Percentiles rank a stretch among this genome's conserved stretches.
These are phyloP conservation scores for Cucurbita moschata DNA, from an alignment of 306 rosid species.

Conservation along the genomic window DNA sequence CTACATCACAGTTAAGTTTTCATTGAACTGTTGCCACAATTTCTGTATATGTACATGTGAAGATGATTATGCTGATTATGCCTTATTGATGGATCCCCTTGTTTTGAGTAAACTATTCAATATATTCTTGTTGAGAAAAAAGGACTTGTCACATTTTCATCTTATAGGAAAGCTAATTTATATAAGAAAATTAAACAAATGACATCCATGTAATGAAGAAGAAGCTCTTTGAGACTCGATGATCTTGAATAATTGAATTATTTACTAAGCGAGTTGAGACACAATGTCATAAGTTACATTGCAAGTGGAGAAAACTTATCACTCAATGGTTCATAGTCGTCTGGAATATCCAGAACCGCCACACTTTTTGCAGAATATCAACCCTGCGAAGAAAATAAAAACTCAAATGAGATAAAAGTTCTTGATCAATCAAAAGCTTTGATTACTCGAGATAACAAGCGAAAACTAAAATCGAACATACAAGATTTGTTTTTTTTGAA, in stretches of 20 bases:
- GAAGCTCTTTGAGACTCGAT: neutral
- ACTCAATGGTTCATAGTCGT: conserved; percentile 42
- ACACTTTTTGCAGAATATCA: conserved; percentile 92
- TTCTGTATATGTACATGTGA: neutral
- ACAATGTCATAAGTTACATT: neutral
- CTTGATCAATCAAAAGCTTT: neutral
- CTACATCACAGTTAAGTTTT: neutral
- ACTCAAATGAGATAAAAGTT: neutral
- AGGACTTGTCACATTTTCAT: neutral
- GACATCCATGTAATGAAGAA: neutral
- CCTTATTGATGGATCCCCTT: neutral
- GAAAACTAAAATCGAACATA: neutral
- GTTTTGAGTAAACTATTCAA: neutral
- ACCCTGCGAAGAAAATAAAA: conserved; percentile 30
- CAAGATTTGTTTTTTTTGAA: neutral
- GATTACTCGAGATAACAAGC: neutral
- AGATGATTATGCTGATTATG: neutral
- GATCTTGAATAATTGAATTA: neutral
- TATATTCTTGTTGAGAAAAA: neutral
- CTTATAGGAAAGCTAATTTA: neutral
- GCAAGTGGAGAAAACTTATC: neutral
- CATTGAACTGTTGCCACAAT: neutral
- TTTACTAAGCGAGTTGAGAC: neutral
- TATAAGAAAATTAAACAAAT: neutral
- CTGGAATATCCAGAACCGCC: conserved; percentile 94